phyloP scores from a whole-genome alignment of 2,329 filamentous ascomycete genomes.

The Talaromyces rugulosus region DNA sequence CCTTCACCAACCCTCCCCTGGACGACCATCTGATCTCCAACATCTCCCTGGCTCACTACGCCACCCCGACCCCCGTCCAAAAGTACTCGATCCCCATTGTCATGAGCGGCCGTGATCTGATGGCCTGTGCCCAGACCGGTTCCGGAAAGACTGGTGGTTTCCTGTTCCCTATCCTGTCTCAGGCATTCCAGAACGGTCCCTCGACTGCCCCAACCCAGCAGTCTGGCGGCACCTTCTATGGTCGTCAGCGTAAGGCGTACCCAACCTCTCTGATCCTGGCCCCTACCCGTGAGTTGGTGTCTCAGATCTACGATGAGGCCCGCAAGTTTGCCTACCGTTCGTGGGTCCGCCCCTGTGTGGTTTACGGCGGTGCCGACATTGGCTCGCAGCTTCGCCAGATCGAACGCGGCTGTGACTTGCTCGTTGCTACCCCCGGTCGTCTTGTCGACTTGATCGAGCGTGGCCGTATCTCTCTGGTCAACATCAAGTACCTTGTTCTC shows the following conservation, averaged over 20 bases:
- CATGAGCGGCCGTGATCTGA: constrained; percentile 94
- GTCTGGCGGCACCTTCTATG: constrained; percentile 64
- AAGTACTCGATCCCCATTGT: constrained; percentile 99
- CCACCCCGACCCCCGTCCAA: constrained; percentile 92
- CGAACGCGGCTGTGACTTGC: constrained; percentile 92
- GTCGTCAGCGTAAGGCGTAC: constrained; percentile 95
- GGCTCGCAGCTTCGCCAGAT: constrained; percentile 97
- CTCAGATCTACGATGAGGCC: constrained; percentile 95
- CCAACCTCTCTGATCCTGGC: constrained; percentile 94
- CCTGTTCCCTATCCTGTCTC: constrained; percentile 97
- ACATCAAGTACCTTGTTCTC: constrained; percentile 98
- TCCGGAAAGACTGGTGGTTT: constrained; percentile 99
- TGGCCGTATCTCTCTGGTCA: constrained; percentile 92
- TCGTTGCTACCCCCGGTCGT: constrained; percentile 95
- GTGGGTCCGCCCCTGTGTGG: constrained; percentile 96
- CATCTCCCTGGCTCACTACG: constrained; percentile 92
- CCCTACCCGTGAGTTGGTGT: constrained; percentile 95
- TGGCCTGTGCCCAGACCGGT: constrained; percentile 99
- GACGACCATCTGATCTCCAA: constrained; percentile 91
- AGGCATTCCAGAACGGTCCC: constrained; percentile 88
- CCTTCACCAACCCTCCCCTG: constrained; percentile 90
- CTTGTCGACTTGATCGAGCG: constrained; percentile 97
- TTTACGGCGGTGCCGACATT: constrained; percentile 98
- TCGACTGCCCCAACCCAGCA: constrained; percentile 62
- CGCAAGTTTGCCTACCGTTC: constrained; percentile 99